Percentiles rank a stretch among this genome's conserved stretches.
These are phyloP conservation scores for Camelina hispida DNA, from an alignment of 345 rosid species.

Conservation along the genomic window DNA sequence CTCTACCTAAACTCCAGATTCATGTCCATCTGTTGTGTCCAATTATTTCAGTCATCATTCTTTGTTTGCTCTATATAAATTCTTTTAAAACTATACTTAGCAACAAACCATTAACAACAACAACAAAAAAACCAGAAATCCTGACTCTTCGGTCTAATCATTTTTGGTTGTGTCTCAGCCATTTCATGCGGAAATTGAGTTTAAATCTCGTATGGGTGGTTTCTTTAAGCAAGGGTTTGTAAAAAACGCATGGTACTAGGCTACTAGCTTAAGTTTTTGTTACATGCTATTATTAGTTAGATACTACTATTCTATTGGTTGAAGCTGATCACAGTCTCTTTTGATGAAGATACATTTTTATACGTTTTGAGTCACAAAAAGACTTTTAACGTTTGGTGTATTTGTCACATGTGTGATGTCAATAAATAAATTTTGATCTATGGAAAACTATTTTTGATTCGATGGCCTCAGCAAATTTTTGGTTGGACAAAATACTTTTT, in stretches of 20 bases:
- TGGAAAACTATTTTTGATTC: constrained; percentile 20
- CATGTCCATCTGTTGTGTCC: constrained; percentile 41
- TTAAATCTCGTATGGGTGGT: not conserved
- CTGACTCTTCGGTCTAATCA: constrained; percentile 7
- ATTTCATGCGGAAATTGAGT: not conserved
- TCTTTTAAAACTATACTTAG: not conserved
- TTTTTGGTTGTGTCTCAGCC: not conserved
- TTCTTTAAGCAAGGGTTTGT: not conserved
- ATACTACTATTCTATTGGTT: not conserved
- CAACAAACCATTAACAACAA: not conserved
- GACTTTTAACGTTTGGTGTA: constrained; percentile 8
- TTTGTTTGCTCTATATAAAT: constrained; percentile 14
- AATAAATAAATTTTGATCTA: not conserved
- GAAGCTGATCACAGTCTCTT: not conserved
- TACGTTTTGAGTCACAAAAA: not conserved
- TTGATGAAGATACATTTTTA: not conserved
- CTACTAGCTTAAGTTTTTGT: not conserved
- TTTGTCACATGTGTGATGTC: not conserved
- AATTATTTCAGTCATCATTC: constrained; percentile 24
- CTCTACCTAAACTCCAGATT: constrained; percentile 43
- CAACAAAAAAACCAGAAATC: not conserved
- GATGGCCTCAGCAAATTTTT: constrained; percentile 36
- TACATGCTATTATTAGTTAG: not conserved
- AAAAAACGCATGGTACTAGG: constrained; percentile 18
- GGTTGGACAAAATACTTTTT: constrained; percentile 29